Percentiles rank a stretch among this genome's conserved stretches.
These are phyloP conservation scores for Calonectria hongkongensis DNA, from an alignment of 2,329 filamentous ascomycete genomes.

Conservation along the genomic window DNA sequence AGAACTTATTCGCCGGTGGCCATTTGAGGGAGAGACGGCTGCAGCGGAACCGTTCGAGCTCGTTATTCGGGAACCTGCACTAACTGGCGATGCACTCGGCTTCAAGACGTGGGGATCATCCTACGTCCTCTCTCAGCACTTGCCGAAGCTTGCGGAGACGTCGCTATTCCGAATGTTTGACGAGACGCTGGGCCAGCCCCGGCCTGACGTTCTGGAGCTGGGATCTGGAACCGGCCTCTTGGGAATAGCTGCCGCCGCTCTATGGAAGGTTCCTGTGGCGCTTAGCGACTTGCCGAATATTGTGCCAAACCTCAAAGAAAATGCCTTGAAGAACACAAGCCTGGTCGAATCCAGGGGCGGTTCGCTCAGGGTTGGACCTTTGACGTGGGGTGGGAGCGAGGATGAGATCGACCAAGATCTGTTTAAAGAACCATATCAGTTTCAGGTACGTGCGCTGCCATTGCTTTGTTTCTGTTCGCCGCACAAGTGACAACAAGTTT, in stretches of 20 bases:
- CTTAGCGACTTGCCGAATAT: constrained; percentile 92
- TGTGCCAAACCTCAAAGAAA: constrained; percentile 85
- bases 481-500: not conserved
- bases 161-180: constrained; percentile 68
- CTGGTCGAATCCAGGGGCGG: constrained; percentile 74
- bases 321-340: constrained; percentile 78
- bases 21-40: constrained; percentile 61
- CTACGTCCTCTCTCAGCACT: constrained; percentile 85
- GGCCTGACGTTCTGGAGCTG: constrained; percentile 79
- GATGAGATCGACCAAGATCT: constrained; percentile 66
- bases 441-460: constrained; percentile 64
- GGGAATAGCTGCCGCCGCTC: constrained; percentile 86
- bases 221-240: constrained; percentile 95
- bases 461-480: constrained; percentile 31
- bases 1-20: constrained; percentile 73
- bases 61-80: constrained; percentile 87
- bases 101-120: constrained; percentile 98
- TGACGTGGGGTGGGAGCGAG: constrained; percentile 82
- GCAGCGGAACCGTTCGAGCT: constrained; percentile 74
- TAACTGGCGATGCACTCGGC: constrained; percentile 91
- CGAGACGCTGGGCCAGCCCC: constrained; percentile 56
- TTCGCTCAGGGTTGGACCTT: constrained; percentile 75
- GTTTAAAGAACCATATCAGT: constrained; percentile 69
- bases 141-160: constrained; percentile 70
- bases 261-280: constrained; percentile 79